These are phyloP conservation scores for Tetragonia tetragonoides DNA, from an alignment of 148 eudicot genomes.

Conservation along the genomic window DNA sequence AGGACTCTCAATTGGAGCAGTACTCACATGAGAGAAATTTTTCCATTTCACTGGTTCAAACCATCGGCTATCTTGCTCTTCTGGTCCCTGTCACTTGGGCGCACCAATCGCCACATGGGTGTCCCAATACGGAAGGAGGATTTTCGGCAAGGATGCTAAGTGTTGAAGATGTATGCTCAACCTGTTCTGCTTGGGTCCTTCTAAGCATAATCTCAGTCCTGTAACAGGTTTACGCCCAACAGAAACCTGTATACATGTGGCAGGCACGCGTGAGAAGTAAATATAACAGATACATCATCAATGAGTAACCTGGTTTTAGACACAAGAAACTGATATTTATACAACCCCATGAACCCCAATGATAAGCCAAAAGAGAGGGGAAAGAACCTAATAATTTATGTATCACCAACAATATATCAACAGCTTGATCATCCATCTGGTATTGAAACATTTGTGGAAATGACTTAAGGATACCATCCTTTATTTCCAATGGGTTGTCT, in stretches of 20 bases:
- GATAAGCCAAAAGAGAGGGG: not conserved
- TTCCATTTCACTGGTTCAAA: slow-evolving; percentile 94
- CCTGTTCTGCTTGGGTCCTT: slow-evolving; percentile 81
- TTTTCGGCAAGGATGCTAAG: slow-evolving; percentile 72
- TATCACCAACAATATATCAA: not conserved
- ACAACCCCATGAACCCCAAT: not conserved
- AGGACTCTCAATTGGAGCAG: slow-evolving; percentile 82
- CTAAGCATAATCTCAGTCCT: slow-evolving; percentile 70
- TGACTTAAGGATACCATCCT: not conserved
- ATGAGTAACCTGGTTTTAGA: not conserved
- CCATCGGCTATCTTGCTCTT: slow-evolving; percentile 99
- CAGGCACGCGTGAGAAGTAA: not conserved
- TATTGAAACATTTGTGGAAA: not conserved
- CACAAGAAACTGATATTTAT: not conserved
- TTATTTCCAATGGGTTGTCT: not conserved
- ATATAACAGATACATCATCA: not conserved
- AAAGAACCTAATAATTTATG: not conserved
- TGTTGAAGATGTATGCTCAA: slow-evolving; percentile 74
- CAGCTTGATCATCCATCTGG: not conserved
- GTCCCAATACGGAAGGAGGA: slow-evolving; percentile 80
- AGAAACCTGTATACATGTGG: slow-evolving; percentile 51
- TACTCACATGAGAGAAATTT: slow-evolving; percentile 92
- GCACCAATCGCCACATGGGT: slow-evolving; percentile 82
- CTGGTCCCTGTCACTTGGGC: slow-evolving; percentile 93
- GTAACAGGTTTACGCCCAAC: slow-evolving; percentile 98